Percentiles rank a stretch among this genome's conserved stretches.
Conservation (phyloP, 805 yeast species). For the Candida parachauliodes region DNA sequence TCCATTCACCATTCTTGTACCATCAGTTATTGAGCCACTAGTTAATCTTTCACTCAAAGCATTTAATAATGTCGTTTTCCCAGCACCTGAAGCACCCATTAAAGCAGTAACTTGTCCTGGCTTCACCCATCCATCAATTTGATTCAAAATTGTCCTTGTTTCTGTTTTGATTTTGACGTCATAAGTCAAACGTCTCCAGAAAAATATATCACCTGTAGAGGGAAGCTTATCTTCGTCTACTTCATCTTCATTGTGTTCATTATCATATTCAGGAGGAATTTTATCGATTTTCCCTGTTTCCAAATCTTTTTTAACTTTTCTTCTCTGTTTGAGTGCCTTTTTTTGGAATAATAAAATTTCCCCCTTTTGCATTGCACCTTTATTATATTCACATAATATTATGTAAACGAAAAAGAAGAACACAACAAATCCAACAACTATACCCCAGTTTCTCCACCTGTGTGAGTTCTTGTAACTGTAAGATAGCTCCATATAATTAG, state of each 20-base stretch:
- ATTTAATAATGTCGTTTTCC: slow-evolving; percentile 72
- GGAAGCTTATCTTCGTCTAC: slow-evolving; percentile 24
- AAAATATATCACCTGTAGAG: slow-evolving; percentile 21
- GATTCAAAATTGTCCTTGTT: slow-evolving; percentile 30
- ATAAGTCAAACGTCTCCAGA: slow-evolving; percentile 36
- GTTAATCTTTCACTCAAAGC: slow-evolving; percentile 73
- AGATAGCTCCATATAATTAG: slow-evolving; percentile 45
- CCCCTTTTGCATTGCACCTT: slow-evolving; percentile 44
- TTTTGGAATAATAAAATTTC: slow-evolving; percentile 28
- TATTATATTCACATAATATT: slow-evolving; percentile 31
- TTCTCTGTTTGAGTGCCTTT: slow-evolving; percentile 27
- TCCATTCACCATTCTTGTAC: slow-evolving; percentile 60
- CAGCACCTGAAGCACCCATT: slow-evolving; percentile 85
- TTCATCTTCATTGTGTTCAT: slow-evolving; percentile 16
- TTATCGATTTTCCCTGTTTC: slow-evolving; percentile 18
- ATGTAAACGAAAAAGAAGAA: slow-evolving; percentile 22
- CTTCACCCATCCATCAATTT: slow-evolving; percentile 59
- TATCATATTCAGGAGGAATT: slow-evolving; percentile 7
- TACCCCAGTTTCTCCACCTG: slow-evolving; percentile 70
- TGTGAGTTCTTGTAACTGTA: slow-evolving; percentile 54
- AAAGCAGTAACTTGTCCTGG: slow-evolving; percentile 82
- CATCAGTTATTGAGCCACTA: slow-evolving; percentile 60
- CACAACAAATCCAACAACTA: slow-evolving; percentile 30
- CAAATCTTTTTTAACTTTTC: slow-evolving; percentile 17
- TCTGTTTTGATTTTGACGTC: slow-evolving; percentile 33